Conservation (phyloP, 2,329 filamentous ascomycete species). For the Monilinia polystroma region DNA sequence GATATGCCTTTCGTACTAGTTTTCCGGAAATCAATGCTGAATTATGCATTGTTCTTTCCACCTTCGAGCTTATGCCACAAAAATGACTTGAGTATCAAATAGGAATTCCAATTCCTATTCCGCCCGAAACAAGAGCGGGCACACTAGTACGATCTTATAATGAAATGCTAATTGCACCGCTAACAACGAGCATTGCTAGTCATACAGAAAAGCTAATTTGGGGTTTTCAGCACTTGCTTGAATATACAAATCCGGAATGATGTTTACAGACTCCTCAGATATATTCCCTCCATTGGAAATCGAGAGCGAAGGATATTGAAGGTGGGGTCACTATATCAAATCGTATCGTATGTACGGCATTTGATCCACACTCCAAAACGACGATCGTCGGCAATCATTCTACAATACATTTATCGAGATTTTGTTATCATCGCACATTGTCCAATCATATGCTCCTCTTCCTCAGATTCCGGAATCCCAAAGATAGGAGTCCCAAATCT, state of each 20-base stretch:
- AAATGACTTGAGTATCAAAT: not conserved
- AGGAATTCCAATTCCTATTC: not conserved
- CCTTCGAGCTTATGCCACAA: not conserved
- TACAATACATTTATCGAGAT: not conserved
- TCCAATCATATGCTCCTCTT: not conserved
- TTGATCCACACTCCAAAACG: not conserved
- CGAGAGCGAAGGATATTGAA: not conserved
- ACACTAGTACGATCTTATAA: not conserved
- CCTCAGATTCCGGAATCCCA: not conserved
- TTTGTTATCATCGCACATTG: not conserved
- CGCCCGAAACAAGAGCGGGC: not conserved
- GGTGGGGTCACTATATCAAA: not conserved
- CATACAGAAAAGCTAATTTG: not conserved
- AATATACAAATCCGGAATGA: not conserved
- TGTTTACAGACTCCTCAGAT: not conserved
- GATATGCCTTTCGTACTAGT: not conserved
- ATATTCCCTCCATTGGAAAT: not conserved
- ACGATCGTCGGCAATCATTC: not conserved
- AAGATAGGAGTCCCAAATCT: not conserved
- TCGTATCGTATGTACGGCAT: no score
- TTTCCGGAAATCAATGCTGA: fast-evolving
- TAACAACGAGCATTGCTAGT: not conserved
- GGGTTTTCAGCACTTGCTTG: not conserved
- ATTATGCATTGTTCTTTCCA: not conserved
- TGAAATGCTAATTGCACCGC: not conserved